A percentile compares a stretch with the other conserved stretches of the same genome.
These are phyloP conservation scores for Marchantia polymorpha DNA, from an alignment of 225 moss, liverwort and hornwort species.

Conservation along the genomic window DNA sequence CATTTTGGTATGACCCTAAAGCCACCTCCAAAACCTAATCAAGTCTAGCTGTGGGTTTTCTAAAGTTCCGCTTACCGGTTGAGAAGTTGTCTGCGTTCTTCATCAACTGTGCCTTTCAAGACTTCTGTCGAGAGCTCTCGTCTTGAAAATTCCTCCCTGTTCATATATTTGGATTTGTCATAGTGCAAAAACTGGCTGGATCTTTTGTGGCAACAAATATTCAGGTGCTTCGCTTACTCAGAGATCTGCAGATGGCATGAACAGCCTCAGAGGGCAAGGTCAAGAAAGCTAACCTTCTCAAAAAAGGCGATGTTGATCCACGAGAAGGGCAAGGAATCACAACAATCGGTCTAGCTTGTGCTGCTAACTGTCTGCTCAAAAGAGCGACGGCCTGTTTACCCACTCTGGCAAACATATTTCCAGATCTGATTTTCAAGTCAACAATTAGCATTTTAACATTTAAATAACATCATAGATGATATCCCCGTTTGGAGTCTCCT, in stretches of 20 bases:
- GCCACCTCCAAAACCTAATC: neutral
- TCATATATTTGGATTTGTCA: neutral
- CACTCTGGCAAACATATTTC: neutral
- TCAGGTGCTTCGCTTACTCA: too few relatives aligned
- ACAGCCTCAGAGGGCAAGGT: too few relatives aligned
- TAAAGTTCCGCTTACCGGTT: conserved; percentile 22
- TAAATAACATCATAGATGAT: neutral
- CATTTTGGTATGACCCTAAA: neutral
- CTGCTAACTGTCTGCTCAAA: conserved; percentile 6
- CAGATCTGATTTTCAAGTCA: neutral
- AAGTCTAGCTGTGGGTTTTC: neutral
- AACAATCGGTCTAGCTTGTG: conserved; percentile 3
- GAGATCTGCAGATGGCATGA: too few relatives aligned
- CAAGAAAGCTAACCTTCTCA: neutral
- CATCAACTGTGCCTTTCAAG: conserved; percentile 6
- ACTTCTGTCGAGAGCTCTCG: conserved; percentile 17
- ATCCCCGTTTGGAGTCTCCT: neutral
- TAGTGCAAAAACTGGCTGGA: neutral
- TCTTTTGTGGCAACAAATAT: too few relatives aligned
- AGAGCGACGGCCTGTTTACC: conserved; percentile 5
- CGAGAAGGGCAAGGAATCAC: neutral
- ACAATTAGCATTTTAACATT: neutral
- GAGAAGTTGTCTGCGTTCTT: conserved; percentile 33
- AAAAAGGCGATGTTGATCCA: neutral
- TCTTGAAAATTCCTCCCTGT: neutral